Base-by-base conservation (phyloP, 73 alveolate genomes). In the Effrenium voratum region DNA sequence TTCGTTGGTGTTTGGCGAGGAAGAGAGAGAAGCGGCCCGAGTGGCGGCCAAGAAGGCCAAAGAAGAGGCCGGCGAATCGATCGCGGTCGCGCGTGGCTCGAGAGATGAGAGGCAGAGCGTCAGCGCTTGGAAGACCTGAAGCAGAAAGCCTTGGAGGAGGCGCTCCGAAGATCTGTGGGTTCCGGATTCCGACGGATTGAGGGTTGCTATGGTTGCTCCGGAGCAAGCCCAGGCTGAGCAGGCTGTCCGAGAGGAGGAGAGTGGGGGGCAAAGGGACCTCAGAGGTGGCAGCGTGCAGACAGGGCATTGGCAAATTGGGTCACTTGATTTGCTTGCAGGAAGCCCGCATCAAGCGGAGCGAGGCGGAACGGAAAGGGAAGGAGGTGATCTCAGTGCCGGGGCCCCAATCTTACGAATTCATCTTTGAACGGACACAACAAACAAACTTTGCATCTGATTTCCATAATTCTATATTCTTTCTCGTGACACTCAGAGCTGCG, bases 261-360 rank as follows among this genome's bases (percentile, higher is more conserved):
- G 26, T 12, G 26, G 63, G 63, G 8, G 8, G 63, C 8, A 52
- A 52, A 52, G 26, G 63, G n/a, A n/a, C n/a, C n/a, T n/a, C n/a
- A n/a, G n/a, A n/a, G n/a, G n/a, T n/a, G n/a, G n/a, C n/a, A n/a
- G n/a, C n/a, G n/a, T n/a, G n/a, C n/a, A n/a, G n/a, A n/a, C n/a
- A n/a, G n/a, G n/a, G n/a, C n/a, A n/a, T n/a, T n/a, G n/a, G n/a
- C n/a, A n/a, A n/a, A n/a, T n/a, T n/a, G n/a, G n/a, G n/a, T n/a
- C n/a, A n/a, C n/a, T n/a, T 19, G n/a, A 16, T 36, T 36, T 60
- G 8, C 38, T 36, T 5, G n/a, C 45, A 88, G 88, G 97, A 90
- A 90, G 97, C 97, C 6, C 97, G 97, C 87, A 66, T 90, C 75
- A 90, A 90, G 88, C 75, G 97, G 34, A 87, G 68, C n/a, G 97